A percentile compares a stretch with the other conserved stretches of the same genome.
phyloP scores from a whole-genome alignment of 1,284 basidiomycete genomes.

The Ceratobasidium sp. region DNA sequence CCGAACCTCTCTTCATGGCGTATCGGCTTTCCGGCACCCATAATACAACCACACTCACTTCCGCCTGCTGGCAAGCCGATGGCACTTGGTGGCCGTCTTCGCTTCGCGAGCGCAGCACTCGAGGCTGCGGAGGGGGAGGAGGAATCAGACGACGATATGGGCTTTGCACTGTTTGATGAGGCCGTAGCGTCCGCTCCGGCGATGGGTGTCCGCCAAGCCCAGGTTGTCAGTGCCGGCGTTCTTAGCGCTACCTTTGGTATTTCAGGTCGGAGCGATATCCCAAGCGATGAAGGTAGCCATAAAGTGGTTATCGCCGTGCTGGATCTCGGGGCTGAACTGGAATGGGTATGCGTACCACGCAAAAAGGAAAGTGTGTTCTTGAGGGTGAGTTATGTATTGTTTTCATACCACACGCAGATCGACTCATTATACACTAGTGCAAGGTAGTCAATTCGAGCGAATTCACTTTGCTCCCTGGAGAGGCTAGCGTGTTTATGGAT shows the following conservation, averaged over 20 bases:
- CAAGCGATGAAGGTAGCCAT: constrained; percentile 49
- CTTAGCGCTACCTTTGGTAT: constrained; percentile 50
- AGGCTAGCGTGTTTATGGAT: constrained; percentile 51
- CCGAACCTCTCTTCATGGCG: constrained; percentile 45
- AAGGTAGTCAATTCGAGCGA: constrained; percentile 45
- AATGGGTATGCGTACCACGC: constrained; percentile 50
- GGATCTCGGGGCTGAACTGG: constrained; percentile 49
- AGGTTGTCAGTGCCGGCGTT: constrained; percentile 40
- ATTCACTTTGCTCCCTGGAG: constrained; percentile 48
- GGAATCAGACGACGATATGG: background rate
- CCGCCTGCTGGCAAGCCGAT: background rate
- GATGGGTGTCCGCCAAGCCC: constrained; percentile 15
- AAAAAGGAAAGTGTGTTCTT: constrained; percentile 32
- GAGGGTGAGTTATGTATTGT: background rate
- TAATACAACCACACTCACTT: background rate
- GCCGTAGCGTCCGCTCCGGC: background rate
- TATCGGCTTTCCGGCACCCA: constrained; percentile 1
- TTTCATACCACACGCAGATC: no score
- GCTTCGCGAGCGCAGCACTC: background rate
- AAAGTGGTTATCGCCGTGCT: constrained; percentile 50
- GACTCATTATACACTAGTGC: constrained; percentile 17
- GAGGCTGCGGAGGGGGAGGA: background rate
- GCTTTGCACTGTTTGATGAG: constrained; percentile 12
- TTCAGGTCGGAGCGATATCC: constrained; percentile 48
- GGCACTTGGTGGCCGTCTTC: background rate